phyloP scores from a whole-genome alignment of 2,329 filamentous ascomycete genomes.

The Neurospora sp. region DNA sequence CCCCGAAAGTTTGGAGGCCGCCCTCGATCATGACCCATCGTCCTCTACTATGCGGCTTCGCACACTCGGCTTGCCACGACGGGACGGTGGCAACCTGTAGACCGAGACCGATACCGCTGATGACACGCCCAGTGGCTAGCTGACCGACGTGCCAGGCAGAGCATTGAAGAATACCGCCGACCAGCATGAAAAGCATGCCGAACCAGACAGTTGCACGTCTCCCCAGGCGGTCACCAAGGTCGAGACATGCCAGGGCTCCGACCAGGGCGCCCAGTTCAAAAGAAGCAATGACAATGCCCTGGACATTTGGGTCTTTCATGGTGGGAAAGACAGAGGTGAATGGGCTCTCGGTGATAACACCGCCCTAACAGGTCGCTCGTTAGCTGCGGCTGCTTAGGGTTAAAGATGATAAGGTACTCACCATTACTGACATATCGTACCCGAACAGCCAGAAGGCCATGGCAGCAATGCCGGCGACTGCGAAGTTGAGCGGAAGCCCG shows the following conservation, averaged over 20 bases:
- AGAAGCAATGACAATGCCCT: conserved; percentile 1
- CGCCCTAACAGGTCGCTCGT: not conserved
- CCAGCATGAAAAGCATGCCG: not conserved
- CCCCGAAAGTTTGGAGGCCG: not conserved
- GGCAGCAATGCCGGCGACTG: not conserved
- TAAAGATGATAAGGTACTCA: not conserved
- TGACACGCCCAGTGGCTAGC: conserved; percentile 18
- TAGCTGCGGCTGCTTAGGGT: not conserved
- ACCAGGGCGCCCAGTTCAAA: conserved; percentile 1
- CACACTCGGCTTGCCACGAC: conserved; percentile 1
- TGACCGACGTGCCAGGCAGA: not conserved
- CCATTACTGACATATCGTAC: not conserved
- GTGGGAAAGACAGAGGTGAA: not conserved
- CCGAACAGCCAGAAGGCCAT: conserved; percentile 1
- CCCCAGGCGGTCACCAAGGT: conserved; percentile 1
- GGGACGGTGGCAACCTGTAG: not conserved
- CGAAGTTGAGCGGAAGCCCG: conserved; percentile 1
- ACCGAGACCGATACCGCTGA: not conserved
- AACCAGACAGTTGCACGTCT: conserved; percentile 1
- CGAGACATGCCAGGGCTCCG: conserved; percentile 1
- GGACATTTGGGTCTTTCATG: not conserved
- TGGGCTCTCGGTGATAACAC: not conserved
- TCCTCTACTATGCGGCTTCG: not conserved
- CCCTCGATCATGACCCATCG: conserved; percentile 1
- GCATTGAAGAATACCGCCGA: not conserved